phyloP scores from a whole-genome alignment of 805 yeast genomes.

The Brettanomyces sp. region DNA sequence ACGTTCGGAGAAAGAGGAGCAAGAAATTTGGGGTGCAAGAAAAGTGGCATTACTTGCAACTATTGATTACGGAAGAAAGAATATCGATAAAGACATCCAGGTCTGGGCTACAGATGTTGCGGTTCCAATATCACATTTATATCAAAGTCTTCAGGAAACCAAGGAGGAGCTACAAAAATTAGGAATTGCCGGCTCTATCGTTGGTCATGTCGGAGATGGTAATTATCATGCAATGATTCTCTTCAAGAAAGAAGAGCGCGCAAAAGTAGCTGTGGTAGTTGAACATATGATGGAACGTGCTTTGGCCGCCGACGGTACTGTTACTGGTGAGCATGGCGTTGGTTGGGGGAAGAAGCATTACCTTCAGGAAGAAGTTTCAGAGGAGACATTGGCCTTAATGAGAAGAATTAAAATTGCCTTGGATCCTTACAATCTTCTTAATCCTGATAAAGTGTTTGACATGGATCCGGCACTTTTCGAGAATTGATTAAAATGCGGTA shows the following conservation, averaged over 20 bases:
- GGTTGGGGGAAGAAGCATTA: constrained; percentile 71
- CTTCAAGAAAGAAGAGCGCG: constrained; percentile 44
- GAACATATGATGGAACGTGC: constrained; percentile 68
- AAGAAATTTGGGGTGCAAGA: constrained; percentile 77
- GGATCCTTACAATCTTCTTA: constrained; percentile 66
- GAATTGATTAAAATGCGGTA: too few relatives aligned
- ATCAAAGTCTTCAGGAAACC: constrained; percentile 51
- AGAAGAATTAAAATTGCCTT: constrained; percentile 62
- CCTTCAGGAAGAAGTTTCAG: constrained; percentile 57
- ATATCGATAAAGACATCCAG: constrained; percentile 46
- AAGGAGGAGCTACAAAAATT: constrained; percentile 49
- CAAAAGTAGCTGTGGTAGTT: constrained; percentile 45
- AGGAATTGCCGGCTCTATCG: constrained; percentile 56
- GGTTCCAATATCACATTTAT: constrained; percentile 68
- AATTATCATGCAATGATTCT: constrained; percentile 70
- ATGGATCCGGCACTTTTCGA: constrained; percentile 40
- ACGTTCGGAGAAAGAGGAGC: constrained; percentile 49
- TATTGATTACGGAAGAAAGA: constrained; percentile 50
- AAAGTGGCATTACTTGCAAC: constrained; percentile 70
- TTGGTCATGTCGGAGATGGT: constrained; percentile 92
- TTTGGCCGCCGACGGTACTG: constrained; percentile 63
- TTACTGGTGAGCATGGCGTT: constrained; percentile 87
- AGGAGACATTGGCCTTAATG: constrained; percentile 60
- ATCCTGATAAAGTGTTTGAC: constrained; percentile 71
- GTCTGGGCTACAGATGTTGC: constrained; percentile 91